Evolutionary conservation across 2,329 filamentous ascomycete genomes (phyloP), one percentile per base, ranked within the genome.

Genomic region (Neurospora sp.): DNA sequence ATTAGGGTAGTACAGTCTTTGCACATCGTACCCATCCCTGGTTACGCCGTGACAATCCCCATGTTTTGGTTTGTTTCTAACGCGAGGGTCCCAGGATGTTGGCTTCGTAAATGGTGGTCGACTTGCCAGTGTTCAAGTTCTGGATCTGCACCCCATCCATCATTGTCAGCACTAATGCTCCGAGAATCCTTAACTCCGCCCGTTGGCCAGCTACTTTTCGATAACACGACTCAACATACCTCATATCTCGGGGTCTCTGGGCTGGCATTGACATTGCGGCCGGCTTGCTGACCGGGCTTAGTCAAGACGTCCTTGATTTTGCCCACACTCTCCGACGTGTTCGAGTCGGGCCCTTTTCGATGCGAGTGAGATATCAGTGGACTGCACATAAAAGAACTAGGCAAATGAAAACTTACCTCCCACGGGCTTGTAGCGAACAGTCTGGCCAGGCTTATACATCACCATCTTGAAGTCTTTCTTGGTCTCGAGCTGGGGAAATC

Each of bases 391-490:
- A 17, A 23, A 28, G 19, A 52, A 28, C 19, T 19, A 15, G 0
- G 66, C 1, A 39, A 17, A 43, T n/a, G 33, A 40, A 36, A 43
- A 72, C 74, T 70, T 75, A 81, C 80, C 80, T 57, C 80, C 80
- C 23, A 82, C 79, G 33, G 80, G 80, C 72, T 80, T 81, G 73
- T 82, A 82, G 66, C 75, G 77, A 67, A 82, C 80, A 23, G 74
- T 75, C 62, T 81, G 74, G 69, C 80, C 80, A 66, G 76, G 70
- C 12, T 73, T 73, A 73, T 74, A 81, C 19, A 28, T 52, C 4
- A 52, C 43, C 43, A 52, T 52, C 19, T 52, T 52, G 19, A 28
- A 52, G 19, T 3, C 11, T 12, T 28, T 6, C 19, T 52, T 11
- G 19, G 6, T 52, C 28, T 52, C 46, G 46, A 52, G 19, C 46